Base-by-base conservation (phyloP, 257 asterid species). In the Orobanche coerulescens region DNA sequence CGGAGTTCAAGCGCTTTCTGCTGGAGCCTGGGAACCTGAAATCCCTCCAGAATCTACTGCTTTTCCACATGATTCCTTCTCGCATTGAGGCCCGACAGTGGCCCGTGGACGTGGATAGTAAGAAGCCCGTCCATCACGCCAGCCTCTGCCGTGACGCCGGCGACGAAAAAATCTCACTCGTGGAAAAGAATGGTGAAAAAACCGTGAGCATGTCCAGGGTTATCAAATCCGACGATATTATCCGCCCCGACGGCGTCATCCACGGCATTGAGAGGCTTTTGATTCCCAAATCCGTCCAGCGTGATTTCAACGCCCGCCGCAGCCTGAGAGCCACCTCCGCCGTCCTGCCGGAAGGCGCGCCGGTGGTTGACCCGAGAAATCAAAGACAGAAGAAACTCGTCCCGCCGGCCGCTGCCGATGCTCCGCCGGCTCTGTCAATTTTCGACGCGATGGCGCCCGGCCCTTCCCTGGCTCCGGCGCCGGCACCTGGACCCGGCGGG, bases 401-500 rank as follows among this genome's bases (percentile, higher is more conserved):
- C 82, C 69, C 76, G 0, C 75, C 94, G 0, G 71, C 70, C 19
- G 79, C 95, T 6, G 91, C 65, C 33, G 98, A 97, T 0, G 67
- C 94, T 0, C 84, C 95, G 1, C 95, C 97, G 0, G 79, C 43
- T 4, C 77, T 92, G 0, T 86, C 97, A 1, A 43, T 89, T 2
- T 81, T 36, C 71, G 83, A 78, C 52, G 97, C 98, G 25, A 0
- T 92, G 78, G 95, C 95, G 4, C 98, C 98, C 4, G 98, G 97
- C 0, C 98, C 98, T 0, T 81, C 95, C 0, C 75, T 92, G 13
- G 95, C 98, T 0, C 98, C 98, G 4, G 95, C 97, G 0, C 91
- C 97, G 0, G 98, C 98, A 0, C 98, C 98, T 0, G 97, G 97
- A 0, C 98, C 98, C 0, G 98, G 98, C 2, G 95, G 94, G 2